Base-by-base conservation (phyloP, 2,329 filamentous ascomycete genomes). In the Talaromyces atroroseus region DNA sequence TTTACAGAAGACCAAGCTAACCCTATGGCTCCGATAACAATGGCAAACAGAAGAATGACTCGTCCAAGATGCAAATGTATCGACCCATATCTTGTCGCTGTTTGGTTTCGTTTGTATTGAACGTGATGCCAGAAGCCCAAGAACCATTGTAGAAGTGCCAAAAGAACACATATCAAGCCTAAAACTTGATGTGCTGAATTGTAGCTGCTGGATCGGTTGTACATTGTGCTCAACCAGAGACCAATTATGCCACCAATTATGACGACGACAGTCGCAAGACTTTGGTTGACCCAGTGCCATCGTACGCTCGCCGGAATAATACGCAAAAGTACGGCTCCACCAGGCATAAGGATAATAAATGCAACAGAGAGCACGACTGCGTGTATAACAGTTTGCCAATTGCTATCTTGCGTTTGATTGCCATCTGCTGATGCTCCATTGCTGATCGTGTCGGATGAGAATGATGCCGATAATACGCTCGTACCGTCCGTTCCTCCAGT, bases 111-210 rank as follows among this genome's bases (percentile, higher is more conserved):
- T 56, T 60, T 63, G 59, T 69, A 74, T 51, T 71, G 60, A 26
- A 66, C 57, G 61, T 76, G 74, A 56, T 76, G 71, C 51, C 68
- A 65, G 47, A 72, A 66, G 16, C 74, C 74, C n/a, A 75, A 64
- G 5, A 66, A 62, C 57, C 70, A 66, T 57, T 76, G 74, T 7
- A 69, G 56, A 26, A 71, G 59, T 8, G 73, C 61, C 0, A 59
- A 64, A 45, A 68, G 60, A 24, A 73, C 62, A 24, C 75, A 59
- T 40, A 77, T 48, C 45, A 79, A 70, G 23, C 77, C 77, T 53
- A 78, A 57, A 60, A 79, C 71, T 59, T 80, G 78, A 64, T 80
- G 78, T 3, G 72, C 64, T 8, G 76, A 71, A 59, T 62, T 70
- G 68, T 73, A 78, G 55, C 64, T 54, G 57, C 73, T 73, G 42